Evolutionary conservation across 768 basidiomycete species (phyloP), one percentile per base, ranked within the genome.

Genomic region (Butyriboletus loyo): DNA sequence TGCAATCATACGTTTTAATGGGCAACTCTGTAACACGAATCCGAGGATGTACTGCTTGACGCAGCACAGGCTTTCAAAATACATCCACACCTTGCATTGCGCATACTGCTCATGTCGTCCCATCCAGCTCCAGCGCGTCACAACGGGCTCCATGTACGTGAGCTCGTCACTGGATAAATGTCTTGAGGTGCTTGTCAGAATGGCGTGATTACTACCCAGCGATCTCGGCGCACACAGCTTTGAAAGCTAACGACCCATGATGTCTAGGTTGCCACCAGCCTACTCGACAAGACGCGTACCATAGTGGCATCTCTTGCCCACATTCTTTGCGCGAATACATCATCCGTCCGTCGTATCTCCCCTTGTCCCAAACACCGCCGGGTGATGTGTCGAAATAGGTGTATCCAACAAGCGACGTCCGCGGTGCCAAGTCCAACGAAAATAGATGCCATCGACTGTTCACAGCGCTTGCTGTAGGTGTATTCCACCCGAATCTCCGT

Each of bases 1-100:
- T 53, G 43, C 49, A 56, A 62, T 49, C 52, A 19, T n/a, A 24
- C 37, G 7, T 45, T 37, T 45, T 25, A 30, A 35, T 37, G 44
- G 35, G 36, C 14, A 31, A 14, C 21, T 31, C 5, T 19, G 5
- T 32, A n/a, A 27, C 17, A 32, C 15, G 28, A 15, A 30, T 28
- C 28, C 34, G 46, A 39, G 21, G 24, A 11, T 10, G 22, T 25
- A 24, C 31, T 9, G 8, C 5, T 31, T 19, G 40, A 28, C 19
- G 13, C 36, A 28, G 13, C 13, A 30, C 47, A 17, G 21, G 28
- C 25, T 27, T 39, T 4, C 9, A 31, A 46, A 25, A 25, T 25
- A 31, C 3, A 17, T 25, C 19, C 30, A 15, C 21, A 22, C 10
- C 21, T 27, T 27, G 9, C 14, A 11, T 19, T 5, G n/a, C 27